These are phyloP conservation scores for Neofusicoccum cordaticola DNA, from an alignment of 2,329 filamentous ascomycete species.

Conservation along the genomic window DNA sequence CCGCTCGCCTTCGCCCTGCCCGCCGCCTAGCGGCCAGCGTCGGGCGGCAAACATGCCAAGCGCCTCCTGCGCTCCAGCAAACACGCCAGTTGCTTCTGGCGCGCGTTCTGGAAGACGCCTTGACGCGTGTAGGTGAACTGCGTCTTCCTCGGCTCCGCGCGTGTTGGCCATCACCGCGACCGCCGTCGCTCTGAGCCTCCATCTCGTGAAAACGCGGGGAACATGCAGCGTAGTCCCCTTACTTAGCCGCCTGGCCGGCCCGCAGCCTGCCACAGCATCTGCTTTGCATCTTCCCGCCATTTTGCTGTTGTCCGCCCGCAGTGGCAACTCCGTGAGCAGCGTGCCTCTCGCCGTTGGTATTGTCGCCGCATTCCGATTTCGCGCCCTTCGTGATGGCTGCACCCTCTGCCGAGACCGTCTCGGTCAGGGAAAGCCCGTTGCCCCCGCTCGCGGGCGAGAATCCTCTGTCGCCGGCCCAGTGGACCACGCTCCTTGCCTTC, in stretches of 20 bases:
- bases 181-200: neutral
- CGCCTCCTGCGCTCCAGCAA: neutral
- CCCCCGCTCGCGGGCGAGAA: conserved; percentile 47
- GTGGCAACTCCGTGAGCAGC: neutral
- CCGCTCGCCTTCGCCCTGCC: neutral
- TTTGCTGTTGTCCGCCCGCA: neutral
- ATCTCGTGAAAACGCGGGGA: conserved; percentile 13
- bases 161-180: neutral
- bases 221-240: neutral
- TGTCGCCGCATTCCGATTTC: neutral
- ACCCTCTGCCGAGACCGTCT: neutral
- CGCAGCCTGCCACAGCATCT: neutral
- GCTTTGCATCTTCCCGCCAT: neutral
- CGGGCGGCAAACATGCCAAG: conserved; percentile 11
- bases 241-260: conserved; percentile 2
- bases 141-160: neutral
- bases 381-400: neutral
- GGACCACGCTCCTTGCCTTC: conserved; percentile 57
- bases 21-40: neutral
- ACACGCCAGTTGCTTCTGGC: neutral
- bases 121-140: too few species aligned
- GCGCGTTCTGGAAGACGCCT: neutral
- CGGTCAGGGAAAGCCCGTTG: conserved; percentile 32
- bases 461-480: conserved; percentile 55
- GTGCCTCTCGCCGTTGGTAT: neutral